Conservation (phyloP, 257 asterid genomes). For the Eucommia ulmoides region DNA sequence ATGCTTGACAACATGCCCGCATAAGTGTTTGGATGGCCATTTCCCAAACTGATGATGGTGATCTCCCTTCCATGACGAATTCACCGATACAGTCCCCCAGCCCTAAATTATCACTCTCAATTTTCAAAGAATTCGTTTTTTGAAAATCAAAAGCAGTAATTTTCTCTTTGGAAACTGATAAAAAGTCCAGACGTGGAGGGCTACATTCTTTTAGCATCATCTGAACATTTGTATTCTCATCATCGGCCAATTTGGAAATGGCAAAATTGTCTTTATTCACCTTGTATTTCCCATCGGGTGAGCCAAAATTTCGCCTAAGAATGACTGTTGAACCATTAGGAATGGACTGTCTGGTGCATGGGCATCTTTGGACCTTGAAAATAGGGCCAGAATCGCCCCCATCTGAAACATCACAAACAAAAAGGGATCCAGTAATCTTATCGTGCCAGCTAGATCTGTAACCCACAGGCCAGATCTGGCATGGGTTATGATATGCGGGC, state of each 20-base stretch:
- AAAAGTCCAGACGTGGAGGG: constrained; percentile 44
- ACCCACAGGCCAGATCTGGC: constrained; percentile 90
- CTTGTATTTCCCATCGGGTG: constrained; percentile 25
- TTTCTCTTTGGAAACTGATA: constrained; percentile 19
- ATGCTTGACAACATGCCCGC: constrained; percentile 32
- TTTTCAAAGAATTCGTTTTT: constrained; percentile 24
- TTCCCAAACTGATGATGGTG: constrained; percentile 68
- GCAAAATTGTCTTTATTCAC: constrained; percentile 25
- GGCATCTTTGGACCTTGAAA: constrained; percentile 60
- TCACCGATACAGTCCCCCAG: constrained; percentile 49
- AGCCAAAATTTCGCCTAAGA: constrained; percentile 20
- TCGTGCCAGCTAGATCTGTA: constrained; percentile 93
- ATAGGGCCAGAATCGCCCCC: constrained; percentile 84
- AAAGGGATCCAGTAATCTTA: constrained; percentile 76
- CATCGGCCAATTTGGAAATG: constrained; percentile 35
- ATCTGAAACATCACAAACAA: constrained; percentile 66
- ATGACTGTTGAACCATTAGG: constrained; percentile 62
- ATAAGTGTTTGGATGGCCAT: constrained; percentile 40
- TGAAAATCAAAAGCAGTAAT: constrained; percentile 20
- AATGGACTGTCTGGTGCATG: constrained; percentile 55
- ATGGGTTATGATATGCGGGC: constrained; percentile 47
- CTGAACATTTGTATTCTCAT: constrained; percentile 52
- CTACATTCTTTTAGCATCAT: constrained; percentile 53
- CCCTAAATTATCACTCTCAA: constrained; percentile 25
- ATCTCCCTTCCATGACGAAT: constrained; percentile 61